phyloP scores from a whole-genome alignment of 768 basidiomycete genomes.

The Agaricus bisporus region DNA sequence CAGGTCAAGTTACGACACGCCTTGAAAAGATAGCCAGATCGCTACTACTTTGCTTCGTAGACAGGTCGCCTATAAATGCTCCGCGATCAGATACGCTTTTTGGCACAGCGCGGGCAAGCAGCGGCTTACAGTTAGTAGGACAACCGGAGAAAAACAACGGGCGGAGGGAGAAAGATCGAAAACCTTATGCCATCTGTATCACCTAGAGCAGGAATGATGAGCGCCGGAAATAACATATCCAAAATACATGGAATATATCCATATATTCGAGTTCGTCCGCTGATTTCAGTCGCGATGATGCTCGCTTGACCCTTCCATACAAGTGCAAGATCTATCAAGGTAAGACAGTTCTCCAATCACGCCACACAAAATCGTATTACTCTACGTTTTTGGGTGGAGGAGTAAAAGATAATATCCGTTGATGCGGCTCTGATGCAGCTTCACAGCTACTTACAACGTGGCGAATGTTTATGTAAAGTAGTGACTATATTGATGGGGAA shows the following conservation, averaged over 20 bases:
- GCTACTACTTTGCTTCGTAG: not conserved
- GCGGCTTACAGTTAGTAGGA: no score
- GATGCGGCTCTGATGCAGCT: not conserved
- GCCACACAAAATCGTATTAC: no score
- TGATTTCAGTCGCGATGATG: no score
- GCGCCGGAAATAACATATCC: no score
- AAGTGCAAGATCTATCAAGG: no score
- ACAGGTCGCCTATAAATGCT: not conserved
- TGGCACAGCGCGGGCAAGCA: not conserved
- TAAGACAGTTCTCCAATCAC: no score
- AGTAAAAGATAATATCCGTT: not conserved
- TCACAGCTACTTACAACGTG: not conserved
- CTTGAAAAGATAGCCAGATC: not conserved
- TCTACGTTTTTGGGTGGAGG: not conserved
- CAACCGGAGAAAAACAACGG: not conserved
- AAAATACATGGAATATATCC: no score
- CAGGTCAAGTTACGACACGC: constrained; percentile 7
- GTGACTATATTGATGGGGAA: not conserved
- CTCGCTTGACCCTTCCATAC: no score
- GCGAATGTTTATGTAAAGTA: not conserved
- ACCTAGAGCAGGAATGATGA: not conserved
- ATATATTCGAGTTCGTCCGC: no score
- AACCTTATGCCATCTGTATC: not conserved
- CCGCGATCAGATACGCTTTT: constrained; percentile 5
- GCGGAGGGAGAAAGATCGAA: not conserved